Conservation (phyloP, 2,329 filamentous ascomycete genomes). For the Ustulina deusta region DNA sequence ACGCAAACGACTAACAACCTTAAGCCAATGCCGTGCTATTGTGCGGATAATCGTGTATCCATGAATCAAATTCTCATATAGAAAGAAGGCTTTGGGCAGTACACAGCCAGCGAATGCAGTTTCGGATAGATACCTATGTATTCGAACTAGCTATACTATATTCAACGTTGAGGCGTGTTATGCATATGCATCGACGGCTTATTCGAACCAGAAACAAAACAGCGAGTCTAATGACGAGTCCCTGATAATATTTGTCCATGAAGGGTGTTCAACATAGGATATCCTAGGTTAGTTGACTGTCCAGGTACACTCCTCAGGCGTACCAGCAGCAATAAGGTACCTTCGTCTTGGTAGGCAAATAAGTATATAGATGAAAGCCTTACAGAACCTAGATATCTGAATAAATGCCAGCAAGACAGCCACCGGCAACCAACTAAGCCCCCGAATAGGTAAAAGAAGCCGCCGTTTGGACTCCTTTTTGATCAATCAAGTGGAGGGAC, state of each 20-base stretch:
- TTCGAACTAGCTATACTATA: not conserved
- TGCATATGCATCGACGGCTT: not conserved
- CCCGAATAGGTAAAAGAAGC: not conserved
- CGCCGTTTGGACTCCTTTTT: not conserved
- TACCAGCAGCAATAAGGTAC: not conserved
- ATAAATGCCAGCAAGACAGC: too few relatives aligned
- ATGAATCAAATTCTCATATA: slow-evolving; percentile 35
- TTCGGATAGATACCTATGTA: not conserved
- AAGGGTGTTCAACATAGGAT: too few relatives aligned
- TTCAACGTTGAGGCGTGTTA: not conserved
- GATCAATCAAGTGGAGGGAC: slow-evolving; percentile 3
- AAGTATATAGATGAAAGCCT: too few relatives aligned
- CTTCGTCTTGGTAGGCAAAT: too few relatives aligned
- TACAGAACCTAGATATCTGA: not conserved
- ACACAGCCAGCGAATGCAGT: not conserved
- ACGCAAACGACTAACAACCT: not conserved
- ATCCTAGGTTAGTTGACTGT: too few relatives aligned
- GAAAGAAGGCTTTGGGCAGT: not conserved
- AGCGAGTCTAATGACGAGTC: not conserved
- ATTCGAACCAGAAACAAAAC: not conserved
- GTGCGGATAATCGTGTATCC: slow-evolving; percentile 38
- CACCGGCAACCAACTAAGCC: not conserved
- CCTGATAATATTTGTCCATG: not conserved
- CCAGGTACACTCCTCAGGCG: too few relatives aligned
- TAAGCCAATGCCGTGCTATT: not conserved